These are phyloP conservation scores for Puccinia coronata DNA, from an alignment of 1,284 basidiomycete genomes.

Conservation along the genomic window DNA sequence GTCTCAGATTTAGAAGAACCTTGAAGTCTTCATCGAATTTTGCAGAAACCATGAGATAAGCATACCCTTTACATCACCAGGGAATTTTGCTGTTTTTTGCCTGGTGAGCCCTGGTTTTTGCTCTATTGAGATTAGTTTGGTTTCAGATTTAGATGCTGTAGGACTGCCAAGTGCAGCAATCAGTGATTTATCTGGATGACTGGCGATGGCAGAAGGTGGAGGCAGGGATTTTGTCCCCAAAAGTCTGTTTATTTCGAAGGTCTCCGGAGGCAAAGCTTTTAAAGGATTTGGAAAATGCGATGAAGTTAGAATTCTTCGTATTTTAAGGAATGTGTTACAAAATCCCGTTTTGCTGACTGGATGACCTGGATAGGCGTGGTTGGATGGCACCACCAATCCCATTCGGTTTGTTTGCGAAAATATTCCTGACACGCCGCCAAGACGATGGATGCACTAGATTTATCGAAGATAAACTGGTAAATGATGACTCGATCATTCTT, in stretches of 20 bases:
- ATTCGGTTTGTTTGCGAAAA: neutral
- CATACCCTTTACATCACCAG: neutral
- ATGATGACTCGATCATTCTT: no score
- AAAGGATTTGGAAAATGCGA: no score
- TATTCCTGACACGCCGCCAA: neutral
- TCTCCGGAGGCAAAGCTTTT: no score
- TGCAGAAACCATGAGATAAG: neutral
- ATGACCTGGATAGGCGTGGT: neutral
- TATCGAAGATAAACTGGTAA: no score
- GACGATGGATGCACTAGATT: no score
- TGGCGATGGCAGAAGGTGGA: neutral
- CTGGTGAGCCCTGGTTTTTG: neutral
- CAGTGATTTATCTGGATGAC: neutral
- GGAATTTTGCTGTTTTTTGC: neutral
- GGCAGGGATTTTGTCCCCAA: neutral
- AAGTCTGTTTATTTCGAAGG: neutral
- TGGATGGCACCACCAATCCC: neutral
- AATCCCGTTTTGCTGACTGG: neutral
- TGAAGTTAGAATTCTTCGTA: no score
- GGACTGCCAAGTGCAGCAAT: neutral
- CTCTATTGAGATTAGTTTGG: neutral
- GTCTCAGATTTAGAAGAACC: neutral
- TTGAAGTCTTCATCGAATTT: neutral
- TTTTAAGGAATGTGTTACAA: no score
- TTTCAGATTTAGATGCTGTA: neutral